Percentiles rank a stretch among this genome's conserved stretches.
phyloP scores from a whole-genome alignment of 148 eudicot species.

The Pouteria glomerata region DNA sequence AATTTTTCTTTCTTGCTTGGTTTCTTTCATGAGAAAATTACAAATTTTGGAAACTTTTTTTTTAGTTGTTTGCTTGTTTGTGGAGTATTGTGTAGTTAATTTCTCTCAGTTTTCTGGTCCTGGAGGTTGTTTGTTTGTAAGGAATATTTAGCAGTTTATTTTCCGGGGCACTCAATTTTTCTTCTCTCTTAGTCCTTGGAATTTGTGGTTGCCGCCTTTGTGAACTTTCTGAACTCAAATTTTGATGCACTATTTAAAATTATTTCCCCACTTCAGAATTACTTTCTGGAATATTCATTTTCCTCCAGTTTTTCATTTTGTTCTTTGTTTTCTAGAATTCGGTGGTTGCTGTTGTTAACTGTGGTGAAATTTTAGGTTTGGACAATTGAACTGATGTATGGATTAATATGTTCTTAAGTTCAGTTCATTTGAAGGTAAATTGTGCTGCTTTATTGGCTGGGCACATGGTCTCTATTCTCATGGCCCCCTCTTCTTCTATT shows the following conservation, averaged over 20 bases:
- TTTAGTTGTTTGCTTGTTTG: not conserved
- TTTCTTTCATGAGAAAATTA: not conserved
- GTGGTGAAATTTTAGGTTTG: not conserved
- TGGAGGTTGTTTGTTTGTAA: not conserved
- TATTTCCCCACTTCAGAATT: not conserved
- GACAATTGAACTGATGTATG: no score
- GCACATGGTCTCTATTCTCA: no score
- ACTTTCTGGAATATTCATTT: not conserved
- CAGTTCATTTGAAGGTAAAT: no score
- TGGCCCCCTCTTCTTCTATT: no score
- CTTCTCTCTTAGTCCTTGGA: no score
- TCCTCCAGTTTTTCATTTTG: not conserved
- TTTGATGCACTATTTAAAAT: not conserved
- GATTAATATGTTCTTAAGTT: no score
- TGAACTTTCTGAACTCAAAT: not conserved
- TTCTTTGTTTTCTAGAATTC: no score
- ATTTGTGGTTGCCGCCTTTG: not conserved
- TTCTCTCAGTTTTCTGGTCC: not conserved
- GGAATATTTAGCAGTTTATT: not conserved
- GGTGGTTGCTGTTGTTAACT: no score
- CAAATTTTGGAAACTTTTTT: not conserved
- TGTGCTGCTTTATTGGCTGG: not conserved
- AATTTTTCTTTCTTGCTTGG: conserved; percentile 3
- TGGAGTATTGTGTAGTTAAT: no score
- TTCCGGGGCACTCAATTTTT: no score